Conservation (phyloP, 2,329 filamentous ascomycete species). For the Laburnicola sp. region DNA sequence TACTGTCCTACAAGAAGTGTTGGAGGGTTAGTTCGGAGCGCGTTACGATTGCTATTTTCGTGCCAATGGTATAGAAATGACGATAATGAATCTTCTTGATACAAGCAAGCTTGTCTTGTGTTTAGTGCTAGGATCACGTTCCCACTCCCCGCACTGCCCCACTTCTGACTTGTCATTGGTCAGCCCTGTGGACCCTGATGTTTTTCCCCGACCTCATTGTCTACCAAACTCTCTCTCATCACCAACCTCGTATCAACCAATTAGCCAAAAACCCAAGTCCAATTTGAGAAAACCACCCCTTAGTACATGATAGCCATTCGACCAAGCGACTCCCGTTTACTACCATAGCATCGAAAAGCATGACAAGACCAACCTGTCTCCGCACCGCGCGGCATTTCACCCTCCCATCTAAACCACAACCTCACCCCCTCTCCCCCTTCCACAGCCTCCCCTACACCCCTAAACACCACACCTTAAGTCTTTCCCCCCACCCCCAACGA, state of each 20-base stretch:
- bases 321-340: no score
- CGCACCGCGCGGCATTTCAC: not conserved
- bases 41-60: not conserved
- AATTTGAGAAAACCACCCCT: no score
- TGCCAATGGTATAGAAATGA: no score
- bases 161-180: slow-evolving; percentile 1
- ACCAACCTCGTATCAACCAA: not conserved
- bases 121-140: not conserved
- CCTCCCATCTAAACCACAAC: not conserved
- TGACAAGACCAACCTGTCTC: not conserved
- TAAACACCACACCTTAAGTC: not conserved
- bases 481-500: not conserved
- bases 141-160: not conserved
- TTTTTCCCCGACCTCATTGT: not conserved
- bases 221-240: not conserved
- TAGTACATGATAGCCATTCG: no score
- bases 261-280: no score
- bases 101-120: no score
- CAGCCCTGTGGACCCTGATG: not conserved
- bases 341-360: not conserved
- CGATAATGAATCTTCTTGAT: not conserved
- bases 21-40: no score
- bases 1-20: no score
- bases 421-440: not conserved
- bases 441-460: not conserved